These are phyloP conservation scores for Gossypium bickii DNA, from an alignment of 345 rosid species.

Conservation along the genomic window DNA sequence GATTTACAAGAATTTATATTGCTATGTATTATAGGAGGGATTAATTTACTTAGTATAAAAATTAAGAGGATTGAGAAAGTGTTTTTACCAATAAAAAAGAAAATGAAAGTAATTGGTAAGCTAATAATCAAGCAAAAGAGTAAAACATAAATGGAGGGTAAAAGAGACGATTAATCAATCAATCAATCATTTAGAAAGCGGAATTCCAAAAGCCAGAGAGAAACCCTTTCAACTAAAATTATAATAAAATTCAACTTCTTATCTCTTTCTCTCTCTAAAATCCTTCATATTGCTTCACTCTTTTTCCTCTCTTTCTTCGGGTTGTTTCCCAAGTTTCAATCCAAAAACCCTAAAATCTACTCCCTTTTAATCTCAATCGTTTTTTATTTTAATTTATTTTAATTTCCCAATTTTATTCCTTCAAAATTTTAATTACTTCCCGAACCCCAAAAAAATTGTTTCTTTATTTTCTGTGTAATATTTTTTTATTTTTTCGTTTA, in stretches of 20 bases:
- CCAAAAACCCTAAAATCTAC: not conserved
- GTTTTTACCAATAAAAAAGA: no score
- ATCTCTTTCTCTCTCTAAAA: constrained; percentile 14
- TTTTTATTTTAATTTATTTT: not conserved
- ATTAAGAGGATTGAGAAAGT: no score
- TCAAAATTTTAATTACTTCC: not conserved
- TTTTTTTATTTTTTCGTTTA: constrained; percentile 3
- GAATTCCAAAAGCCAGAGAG: not conserved
- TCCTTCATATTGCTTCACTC: not conserved
- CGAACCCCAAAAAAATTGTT: not conserved
- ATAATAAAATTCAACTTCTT: not conserved
- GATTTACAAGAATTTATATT: no score
- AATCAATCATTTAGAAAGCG: not conserved
- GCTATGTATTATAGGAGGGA: no score
- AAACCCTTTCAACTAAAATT: not conserved
- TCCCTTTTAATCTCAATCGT: not conserved
- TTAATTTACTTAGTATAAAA: no score
- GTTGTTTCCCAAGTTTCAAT: not conserved
- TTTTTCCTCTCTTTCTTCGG: not conserved
- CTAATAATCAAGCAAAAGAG: not conserved
- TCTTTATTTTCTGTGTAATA: not conserved
- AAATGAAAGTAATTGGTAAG: no score
- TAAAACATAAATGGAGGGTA: not conserved
- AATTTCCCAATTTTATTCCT: constrained; percentile 9
- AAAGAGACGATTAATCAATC: not conserved